Evolutionary conservation across 164 flowering plant species (phyloP).

Genomic region (Nymphaea thermarum): DNA sequence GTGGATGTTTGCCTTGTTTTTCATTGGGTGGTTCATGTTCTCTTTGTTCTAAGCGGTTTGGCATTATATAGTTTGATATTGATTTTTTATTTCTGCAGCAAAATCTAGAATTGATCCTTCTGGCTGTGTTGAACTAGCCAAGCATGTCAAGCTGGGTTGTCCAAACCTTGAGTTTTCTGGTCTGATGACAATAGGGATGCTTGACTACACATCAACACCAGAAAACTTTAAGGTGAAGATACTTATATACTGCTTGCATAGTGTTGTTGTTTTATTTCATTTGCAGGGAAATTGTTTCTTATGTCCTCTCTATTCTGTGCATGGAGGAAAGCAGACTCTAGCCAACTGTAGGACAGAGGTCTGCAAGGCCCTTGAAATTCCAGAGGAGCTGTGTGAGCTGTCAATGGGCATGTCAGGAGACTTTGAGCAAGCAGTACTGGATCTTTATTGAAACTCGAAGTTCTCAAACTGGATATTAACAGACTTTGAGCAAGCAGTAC

Average conservation of each 20-base stretch:
- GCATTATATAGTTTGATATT: neutral
- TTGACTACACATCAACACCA: constrained; percentile 87
- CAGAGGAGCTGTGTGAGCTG: constrained; percentile 70
- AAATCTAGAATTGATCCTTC: constrained; percentile 83
- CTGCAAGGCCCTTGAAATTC: constrained; percentile 65
- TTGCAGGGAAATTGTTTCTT: neutral
- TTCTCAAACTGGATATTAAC: no score
- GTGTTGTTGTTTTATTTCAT: neutral
- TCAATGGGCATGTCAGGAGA: constrained; percentile 99
- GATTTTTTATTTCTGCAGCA: constrained; percentile 33
- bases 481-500: constrained; percentile 85
- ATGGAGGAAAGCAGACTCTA: constrained; percentile 34
- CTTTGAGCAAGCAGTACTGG: constrained; percentile 83
- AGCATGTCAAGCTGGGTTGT: constrained; percentile 53
- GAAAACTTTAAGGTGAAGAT: constrained; percentile 65
- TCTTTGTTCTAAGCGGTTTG: neutral
- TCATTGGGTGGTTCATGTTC: no score
- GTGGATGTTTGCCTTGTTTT: no score
- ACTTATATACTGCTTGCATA: neutral
- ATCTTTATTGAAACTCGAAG: neutral
- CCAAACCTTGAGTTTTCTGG: constrained; percentile 83
- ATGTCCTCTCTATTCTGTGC: neutral
- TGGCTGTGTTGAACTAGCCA: constrained; percentile 56
- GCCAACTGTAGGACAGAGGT: constrained; percentile 68
- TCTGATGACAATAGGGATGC: constrained; percentile 94